These are phyloP conservation scores for Corymbia citriodora DNA, from an alignment of 441 rosid species.

Conservation along the genomic window DNA sequence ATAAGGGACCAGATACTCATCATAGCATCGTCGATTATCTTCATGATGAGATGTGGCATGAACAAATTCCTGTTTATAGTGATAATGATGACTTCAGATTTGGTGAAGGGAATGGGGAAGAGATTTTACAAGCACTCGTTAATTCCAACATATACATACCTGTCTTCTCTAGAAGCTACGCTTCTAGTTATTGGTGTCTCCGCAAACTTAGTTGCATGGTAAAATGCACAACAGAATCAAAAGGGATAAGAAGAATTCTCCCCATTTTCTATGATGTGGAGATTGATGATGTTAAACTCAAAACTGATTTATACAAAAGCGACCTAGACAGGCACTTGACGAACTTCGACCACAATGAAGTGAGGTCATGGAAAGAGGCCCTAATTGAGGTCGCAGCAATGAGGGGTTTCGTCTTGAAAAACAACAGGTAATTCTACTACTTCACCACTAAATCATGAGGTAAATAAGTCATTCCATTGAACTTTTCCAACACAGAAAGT, in stretches of 20 bases:
- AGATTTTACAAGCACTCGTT: neutral
- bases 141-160: neutral
- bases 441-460: neutral
- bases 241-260: neutral
- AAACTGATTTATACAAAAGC: neutral
- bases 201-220: too few species aligned
- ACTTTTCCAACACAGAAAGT: neutral
- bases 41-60: neutral
- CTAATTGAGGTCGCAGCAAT: neutral
- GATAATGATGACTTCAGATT: neutral
- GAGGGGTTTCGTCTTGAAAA: neutral
- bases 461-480: neutral
- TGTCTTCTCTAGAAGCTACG: too few species aligned
- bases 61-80: neutral
- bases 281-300: neutral
- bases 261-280: neutral
- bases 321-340: neutral
- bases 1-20: neutral
- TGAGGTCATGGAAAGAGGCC: neutral
- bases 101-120: neutral
- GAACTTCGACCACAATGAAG: neutral
- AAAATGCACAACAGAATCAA: too few species aligned
- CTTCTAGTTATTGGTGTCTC: too few species aligned
- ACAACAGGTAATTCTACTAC: neutral
- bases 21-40: neutral